These are phyloP conservation scores for Mortierella sp. DNA, from an alignment of 371 early-diverging fungal genomes.

Conservation along the genomic window DNA sequence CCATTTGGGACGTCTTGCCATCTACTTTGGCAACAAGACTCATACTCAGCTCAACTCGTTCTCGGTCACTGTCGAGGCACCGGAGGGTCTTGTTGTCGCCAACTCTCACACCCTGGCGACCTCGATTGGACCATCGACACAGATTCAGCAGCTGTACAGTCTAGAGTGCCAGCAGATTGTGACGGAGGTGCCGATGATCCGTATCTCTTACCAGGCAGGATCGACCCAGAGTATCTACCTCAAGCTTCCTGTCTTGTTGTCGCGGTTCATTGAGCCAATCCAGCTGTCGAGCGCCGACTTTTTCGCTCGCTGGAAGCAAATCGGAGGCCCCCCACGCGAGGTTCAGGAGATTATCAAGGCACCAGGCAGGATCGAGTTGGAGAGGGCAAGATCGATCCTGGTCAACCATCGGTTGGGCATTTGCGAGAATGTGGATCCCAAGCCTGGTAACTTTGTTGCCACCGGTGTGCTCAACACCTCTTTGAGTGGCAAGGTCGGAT, in stretches of 20 bases:
- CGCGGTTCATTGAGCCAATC: constrained; percentile 92
- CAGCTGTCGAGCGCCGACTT: constrained; percentile 86
- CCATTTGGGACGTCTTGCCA: constrained; percentile 85
- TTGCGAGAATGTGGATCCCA: constrained; percentile 89
- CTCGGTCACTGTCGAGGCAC: constrained; percentile 55
- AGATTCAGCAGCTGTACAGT: constrained; percentile 83
- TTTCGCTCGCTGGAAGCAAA: constrained; percentile 95
- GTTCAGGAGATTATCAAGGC: constrained; percentile 78
- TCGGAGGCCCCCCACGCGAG: constrained; percentile 89
- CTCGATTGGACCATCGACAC: constrained; percentile 74
- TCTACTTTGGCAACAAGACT: constrained; percentile 92
- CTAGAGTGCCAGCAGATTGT: constrained; percentile 76
- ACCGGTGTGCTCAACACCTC: constrained; percentile 87
- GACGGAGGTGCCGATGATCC: constrained; percentile 70
- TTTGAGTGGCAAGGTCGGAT: constrained; percentile 90
- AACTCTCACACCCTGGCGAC: constrained; percentile 60
- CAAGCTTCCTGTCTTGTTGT: constrained; percentile 82
- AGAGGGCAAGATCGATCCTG: constrained; percentile 64
- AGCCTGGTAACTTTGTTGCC: constrained; percentile 89
- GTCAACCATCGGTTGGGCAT: constrained; percentile 79
- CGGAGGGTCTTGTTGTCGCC: constrained; percentile 55
- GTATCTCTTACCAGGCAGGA: constrained; percentile 72
- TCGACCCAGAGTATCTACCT: constrained; percentile 67
- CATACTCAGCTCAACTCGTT: constrained; percentile 59
- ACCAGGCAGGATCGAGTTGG: constrained; percentile 67